Conservation (phyloP, 257 asterid species). For the Anisodus tanguticus region DNA sequence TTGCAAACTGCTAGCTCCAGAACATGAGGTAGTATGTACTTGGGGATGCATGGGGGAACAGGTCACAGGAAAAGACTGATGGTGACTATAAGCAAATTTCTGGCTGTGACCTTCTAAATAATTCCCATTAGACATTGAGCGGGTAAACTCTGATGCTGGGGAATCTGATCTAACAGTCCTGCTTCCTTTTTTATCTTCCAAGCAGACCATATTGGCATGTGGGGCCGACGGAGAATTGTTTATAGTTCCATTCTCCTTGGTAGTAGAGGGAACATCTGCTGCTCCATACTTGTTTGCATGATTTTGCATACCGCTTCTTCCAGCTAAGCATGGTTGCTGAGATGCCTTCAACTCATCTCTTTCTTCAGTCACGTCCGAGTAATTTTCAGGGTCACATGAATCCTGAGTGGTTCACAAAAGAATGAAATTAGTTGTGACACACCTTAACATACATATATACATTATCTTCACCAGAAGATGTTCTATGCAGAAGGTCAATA, state of each 20-base stretch:
- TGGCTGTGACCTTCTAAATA: conserved; percentile 36
- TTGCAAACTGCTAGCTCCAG: conserved; percentile 27
- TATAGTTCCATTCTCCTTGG: conserved; percentile 38
- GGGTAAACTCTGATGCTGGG: conserved; percentile 46
- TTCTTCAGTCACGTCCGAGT: conserved; percentile 88
- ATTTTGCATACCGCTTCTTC: conserved; percentile 13
- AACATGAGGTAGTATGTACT: conserved; percentile 28
- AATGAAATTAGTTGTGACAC: not conserved
- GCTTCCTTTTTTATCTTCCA: conserved; percentile 35
- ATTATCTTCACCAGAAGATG: not conserved
- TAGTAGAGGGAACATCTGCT: conserved; percentile 29
- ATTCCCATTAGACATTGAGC: conserved; percentile 43
- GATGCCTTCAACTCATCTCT: conserved; percentile 57
- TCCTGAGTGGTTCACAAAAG: conserved; percentile 55
- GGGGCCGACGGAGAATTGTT: conserved; percentile 32
- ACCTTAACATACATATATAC: not conserved
- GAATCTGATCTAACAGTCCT: conserved; percentile 39
- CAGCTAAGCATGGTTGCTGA: conserved; percentile 38
- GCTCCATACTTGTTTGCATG: conserved; percentile 41
- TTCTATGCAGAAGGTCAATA: not conserved
- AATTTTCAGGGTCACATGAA: conserved; percentile 70
- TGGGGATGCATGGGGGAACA: conserved; percentile 27
- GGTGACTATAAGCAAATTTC: conserved; percentile 26
- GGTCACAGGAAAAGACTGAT: conserved; percentile 25
- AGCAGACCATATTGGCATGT: conserved; percentile 29